These are phyloP conservation scores for Pseudogymnoascus verrucosus DNA, from an alignment of 2,329 filamentous ascomycete genomes.

Conservation along the genomic window DNA sequence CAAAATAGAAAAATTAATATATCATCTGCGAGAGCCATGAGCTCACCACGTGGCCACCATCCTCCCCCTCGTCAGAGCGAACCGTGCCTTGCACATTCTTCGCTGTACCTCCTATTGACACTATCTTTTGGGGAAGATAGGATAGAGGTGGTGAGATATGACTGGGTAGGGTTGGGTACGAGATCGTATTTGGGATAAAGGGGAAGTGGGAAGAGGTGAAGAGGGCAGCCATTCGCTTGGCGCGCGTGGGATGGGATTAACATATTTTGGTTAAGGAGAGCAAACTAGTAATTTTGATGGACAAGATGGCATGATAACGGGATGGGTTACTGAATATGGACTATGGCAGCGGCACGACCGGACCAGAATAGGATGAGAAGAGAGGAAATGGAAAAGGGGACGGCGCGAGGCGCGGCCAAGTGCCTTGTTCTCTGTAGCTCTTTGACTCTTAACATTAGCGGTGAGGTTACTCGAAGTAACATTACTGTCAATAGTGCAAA, in stretches of 20 bases:
- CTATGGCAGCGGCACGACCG: neutral
- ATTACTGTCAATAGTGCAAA: neutral
- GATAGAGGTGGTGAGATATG: neutral
- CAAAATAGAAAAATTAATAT: neutral
- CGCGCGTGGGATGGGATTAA: neutral
- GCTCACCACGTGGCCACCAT: neutral
- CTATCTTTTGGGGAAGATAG: neutral
- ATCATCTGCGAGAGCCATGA: neutral
- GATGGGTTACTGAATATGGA: neutral
- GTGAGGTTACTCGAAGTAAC: neutral
- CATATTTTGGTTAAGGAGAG: neutral
- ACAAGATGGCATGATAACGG: neutral
- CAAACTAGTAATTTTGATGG: neutral
- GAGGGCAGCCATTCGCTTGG: neutral
- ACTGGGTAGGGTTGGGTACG: neutral
- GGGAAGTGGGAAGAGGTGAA: neutral
- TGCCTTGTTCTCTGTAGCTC: neutral
- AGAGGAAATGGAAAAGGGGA: neutral
- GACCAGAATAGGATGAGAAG: neutral
- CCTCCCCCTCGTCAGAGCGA: neutral
- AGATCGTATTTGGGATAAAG: neutral
- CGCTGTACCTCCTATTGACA: neutral
- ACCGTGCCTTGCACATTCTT: neutral
- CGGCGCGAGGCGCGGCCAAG: neutral
- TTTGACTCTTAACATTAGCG: neutral